A percentile compares a stretch with the other conserved stretches of the same genome.
These are phyloP conservation scores for Penicillium palitans DNA, from an alignment of 2,329 filamentous ascomycete genomes.

Conservation along the genomic window DNA sequence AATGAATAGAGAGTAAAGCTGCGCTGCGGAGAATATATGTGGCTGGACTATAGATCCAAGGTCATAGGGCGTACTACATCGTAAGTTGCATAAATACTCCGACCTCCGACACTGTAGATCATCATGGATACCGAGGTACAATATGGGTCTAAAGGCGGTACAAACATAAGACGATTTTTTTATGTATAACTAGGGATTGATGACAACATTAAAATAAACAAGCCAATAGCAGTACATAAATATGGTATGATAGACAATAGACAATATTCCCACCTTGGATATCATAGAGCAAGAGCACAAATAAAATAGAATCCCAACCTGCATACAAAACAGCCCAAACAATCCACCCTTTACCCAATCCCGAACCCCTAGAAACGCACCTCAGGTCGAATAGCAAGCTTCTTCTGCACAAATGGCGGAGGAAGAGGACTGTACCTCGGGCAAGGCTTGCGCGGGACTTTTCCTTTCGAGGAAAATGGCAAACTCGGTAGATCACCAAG, in stretches of 20 bases:
- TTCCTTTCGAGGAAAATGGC: conserved; percentile 7
- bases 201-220: not conserved
- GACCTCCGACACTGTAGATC: not conserved
- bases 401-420: conserved; percentile 16
- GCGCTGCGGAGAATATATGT: too few relatives aligned
- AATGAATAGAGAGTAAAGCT: not conserved
- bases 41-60: not conserved
- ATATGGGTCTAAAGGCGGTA: too few relatives aligned
- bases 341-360: too few relatives aligned
- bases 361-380: conserved; percentile 18
- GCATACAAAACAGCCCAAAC: not conserved
- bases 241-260: not conserved
- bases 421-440: conserved; percentile 23
- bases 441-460: conserved; percentile 13
- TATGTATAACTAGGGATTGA: too few relatives aligned
- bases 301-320: not conserved
- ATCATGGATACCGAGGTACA: not conserved
- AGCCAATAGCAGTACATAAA: not conserved
- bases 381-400: conserved; percentile 17
- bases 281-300: not conserved
- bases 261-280: not conserved
- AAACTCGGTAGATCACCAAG: conserved; percentile 17
- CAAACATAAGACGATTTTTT: too few relatives aligned
- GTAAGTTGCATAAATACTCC: not conserved
- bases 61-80: not conserved